Evolutionary conservation across 2,329 filamentous ascomycete genomes (phyloP), one percentile per base, ranked within the genome.

Genomic region (Sarocladium kiliense): DNA sequence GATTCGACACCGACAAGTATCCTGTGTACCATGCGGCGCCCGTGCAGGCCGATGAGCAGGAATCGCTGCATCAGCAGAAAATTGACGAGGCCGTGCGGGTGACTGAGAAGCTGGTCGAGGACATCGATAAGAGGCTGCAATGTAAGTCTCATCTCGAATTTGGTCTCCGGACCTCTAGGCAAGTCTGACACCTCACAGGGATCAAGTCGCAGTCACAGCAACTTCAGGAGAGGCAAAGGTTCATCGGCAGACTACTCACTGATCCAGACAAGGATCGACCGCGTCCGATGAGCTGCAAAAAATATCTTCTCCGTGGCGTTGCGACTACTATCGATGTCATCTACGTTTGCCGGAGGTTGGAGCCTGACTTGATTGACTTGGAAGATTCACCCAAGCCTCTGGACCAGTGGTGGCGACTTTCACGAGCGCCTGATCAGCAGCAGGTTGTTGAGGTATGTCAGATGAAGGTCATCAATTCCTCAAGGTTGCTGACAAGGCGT

Each of bases 321-420:
- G 77, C 73, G 14, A 76, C 75, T 12, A 71, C 71, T 0, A 66
- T 68, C 12, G 73, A 77, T 51, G 66, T 79, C 1, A 70, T 77
- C 10, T 84, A 80, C 59, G 67, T 83, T 32, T 81, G 79, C 60
- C 71, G 71, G 56, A 69, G 74, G 36, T 62, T 68, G 16, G 72
- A 74, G 54, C 64, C 65, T 3, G 69, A 75, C 53, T 62, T 76
- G 30, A 74, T 76, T 51, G 74, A 78, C 16, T 49, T 76, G n/a
- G 71, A 66, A 1, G 71, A 69, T 30, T 57, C 59, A 3, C 53
- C 67, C 2, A 59, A 61, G 21, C 57, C 63, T 3, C 59, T 58
- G 16, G 78, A 81, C 54, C 79, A 82, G 61, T 84, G 80, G 80
- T 84, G 80, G 80, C 75, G 74, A 59, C 67, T 83, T 45, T 68